Base-by-base conservation (phyloP, 441 rosid genomes). In the Jatropha multifida region DNA sequence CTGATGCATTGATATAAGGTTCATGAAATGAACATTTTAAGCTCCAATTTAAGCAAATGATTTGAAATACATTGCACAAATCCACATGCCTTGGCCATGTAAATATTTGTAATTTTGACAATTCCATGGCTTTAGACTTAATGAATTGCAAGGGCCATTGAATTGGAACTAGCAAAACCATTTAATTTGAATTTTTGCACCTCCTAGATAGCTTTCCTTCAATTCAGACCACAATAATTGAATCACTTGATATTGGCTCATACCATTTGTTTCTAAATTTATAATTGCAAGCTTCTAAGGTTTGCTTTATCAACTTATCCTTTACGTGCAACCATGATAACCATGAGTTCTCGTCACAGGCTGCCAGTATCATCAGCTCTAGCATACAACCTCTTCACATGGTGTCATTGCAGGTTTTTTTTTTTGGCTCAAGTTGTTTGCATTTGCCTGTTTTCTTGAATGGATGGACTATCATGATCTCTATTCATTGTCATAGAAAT, bases 371-470 rank as follows among this genome's bases (percentile, higher is more conserved):
- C 74, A 23, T 89, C 70, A 78, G 78, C 83, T 84, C 87, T 32
- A 83, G 87, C 87, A 76, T 86, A 61, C 93, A 89, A 54, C 93
- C 93, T 81, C 84, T 86, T 72, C 81, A 76, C 44, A 89, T 85
- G 90, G 13, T 77, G 62, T 74, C 83, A 41, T 11, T 85, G 26
- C 75, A 79, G 88, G 93, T 87, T 44, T 67, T n/a, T 58, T 41
- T 23, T 15, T 38, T 74, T 51, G 49, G 20, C n/a, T 56, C 9
- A 13, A 48, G 51, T 51, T 66, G 54, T 32, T 64, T 73, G 69
- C 18, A 10, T 52, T 20, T 5, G 17, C 8, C 38, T 71, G 9
- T 63, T 61, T 72, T 59, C 20, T 7, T 2, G 7, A 27, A 38
- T 18, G 18, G 13, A 27, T 23, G 13, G 41, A 40, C 18, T 10